Percentiles rank a stretch among this genome's conserved stretches.
Evolutionary conservation across 352 stramenopile species (phyloP).

Genomic region (Phytophthora melonis): DNA sequence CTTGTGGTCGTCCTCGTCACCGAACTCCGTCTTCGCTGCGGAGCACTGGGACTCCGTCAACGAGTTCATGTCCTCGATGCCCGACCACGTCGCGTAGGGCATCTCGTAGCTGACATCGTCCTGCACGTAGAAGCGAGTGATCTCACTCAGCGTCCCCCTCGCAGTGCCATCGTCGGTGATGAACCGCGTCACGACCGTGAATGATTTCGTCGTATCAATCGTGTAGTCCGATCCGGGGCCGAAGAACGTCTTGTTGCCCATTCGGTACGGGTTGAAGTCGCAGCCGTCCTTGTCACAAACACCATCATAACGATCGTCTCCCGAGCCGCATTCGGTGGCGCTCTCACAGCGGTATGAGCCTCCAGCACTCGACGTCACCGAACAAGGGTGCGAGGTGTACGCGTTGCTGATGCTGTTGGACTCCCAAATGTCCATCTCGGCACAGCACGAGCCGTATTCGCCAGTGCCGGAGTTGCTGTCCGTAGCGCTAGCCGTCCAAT

Average conservation of each 20-base stretch:
- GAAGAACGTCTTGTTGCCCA: constrained; percentile 17
- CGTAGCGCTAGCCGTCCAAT: constrained; percentile 31
- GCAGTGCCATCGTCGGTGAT: constrained; percentile 19
- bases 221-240: constrained; percentile 7
- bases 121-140: constrained; percentile 16
- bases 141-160: constrained; percentile 10
- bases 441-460: constrained; percentile 55
- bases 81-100: constrained; percentile 16
- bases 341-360: constrained; percentile 37
- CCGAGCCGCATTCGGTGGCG: constrained; percentile 7
- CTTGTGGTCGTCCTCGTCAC: constrained; percentile 62
- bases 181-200: constrained; percentile 19
- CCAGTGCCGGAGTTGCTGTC: constrained; percentile 48
- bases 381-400: constrained; percentile 54
- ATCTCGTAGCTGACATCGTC: constrained; percentile 18
- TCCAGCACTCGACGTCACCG: constrained; percentile 14
- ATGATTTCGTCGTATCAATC: constrained; percentile 14
- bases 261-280: constrained; percentile 19
- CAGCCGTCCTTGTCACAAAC: constrained; percentile 18
- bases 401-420: constrained; percentile 45
- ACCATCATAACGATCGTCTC: constrained; percentile 8
- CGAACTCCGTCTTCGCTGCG: constrained; percentile 16
- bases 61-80: constrained; percentile 17
- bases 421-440: constrained; percentile 61
- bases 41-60: constrained; percentile 16